phyloP scores from a whole-genome alignment of 78 protist species.

The Tieghemostelium lacteum region DNA sequence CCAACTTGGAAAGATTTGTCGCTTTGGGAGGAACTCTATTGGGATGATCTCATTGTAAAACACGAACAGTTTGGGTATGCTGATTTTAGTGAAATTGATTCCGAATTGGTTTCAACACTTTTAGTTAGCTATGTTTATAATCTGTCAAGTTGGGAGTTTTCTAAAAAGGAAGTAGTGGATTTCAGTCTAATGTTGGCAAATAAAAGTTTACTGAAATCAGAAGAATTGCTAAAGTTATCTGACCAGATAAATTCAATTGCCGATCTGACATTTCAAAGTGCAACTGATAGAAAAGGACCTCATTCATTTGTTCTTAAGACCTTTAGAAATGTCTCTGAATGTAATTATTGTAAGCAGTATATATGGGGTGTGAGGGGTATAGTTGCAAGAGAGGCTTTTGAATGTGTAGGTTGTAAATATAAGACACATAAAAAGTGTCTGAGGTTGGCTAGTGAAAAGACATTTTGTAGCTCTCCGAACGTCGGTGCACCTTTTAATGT shows the following conservation, averaged over 20 bases:
- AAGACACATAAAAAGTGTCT: constrained; percentile 68
- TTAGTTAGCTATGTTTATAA: constrained; percentile 53
- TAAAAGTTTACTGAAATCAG: constrained; percentile 10
- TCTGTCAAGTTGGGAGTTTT: constrained; percentile 50
- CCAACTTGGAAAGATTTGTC: constrained; percentile 63
- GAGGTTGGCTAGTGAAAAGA: constrained; percentile 37
- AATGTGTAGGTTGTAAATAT: constrained; percentile 79
- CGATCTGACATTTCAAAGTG: constrained; percentile 37
- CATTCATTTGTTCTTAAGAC: constrained; percentile 63
- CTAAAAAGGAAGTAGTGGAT: constrained; percentile 38
- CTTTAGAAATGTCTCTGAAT: constrained; percentile 51
- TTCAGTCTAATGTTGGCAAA: constrained; percentile 20
- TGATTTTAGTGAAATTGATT: constrained; percentile 25
- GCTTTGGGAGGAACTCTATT: constrained; percentile 70
- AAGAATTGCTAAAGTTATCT: background rate
- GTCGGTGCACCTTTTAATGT: constrained; percentile 87
- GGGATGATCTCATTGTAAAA: constrained; percentile 68
- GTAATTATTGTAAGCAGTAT: constrained; percentile 56
- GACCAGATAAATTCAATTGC: constrained; percentile 10
- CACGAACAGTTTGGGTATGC: constrained; percentile 67
- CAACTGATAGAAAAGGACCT: constrained; percentile 30
- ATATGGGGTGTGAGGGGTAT: constrained; percentile 79
- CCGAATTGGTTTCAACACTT: constrained; percentile 40
- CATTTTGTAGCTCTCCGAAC: constrained; percentile 37
- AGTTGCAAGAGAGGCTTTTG: constrained; percentile 60